Evolutionary conservation across 1,284 basidiomycete species (phyloP), one percentile per base, ranked within the genome.

Genomic region (Ceratobasidium sp.): DNA sequence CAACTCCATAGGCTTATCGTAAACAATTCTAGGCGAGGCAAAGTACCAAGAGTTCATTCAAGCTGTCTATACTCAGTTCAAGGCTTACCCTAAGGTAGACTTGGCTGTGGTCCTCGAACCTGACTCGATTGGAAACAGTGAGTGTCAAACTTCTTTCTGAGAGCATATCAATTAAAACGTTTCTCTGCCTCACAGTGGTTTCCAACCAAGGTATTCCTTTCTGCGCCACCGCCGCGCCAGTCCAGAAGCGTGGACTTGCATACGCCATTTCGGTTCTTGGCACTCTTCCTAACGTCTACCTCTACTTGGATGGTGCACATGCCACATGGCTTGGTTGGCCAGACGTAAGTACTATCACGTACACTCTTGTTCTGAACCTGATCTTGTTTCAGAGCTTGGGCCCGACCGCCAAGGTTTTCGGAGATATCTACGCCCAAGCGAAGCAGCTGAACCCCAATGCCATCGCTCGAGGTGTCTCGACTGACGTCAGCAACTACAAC

Each of bases 401-500:
- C 15, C 68, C 68, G 33, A 70, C 68, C n/a, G 68, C 68, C 54
- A 70, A 70, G 6, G n/a, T 70, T 5, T 15, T 70, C 13, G 68
- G 68, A 23, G 68, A 46, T 26, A 70, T 70, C 26, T 70, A 70
- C 26, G 54, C 68, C 12, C 28, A 52, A 10, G 68, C 68, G 1
- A 70, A 70, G 52, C 68, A 57, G 42, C 23, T 70, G n/a, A 70
- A 70, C 56, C 68, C 68, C 9, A 68, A 33, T 1, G 66, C 66
- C 13, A 12, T 54, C 20, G 66, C 40, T 26, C 66, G 66, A 10
- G 66, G 68, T 48, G 38, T 70, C 40, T 52, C 48, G 28, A 70
- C 68, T 5, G 68, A 70, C 38, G 68, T 70, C 40, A 70, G 68
- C 68, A 70, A 70, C 38, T 70, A 70, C 54, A 70, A 70, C 26